Evolutionary conservation across 441 rosid species (phyloP), one percentile per base, ranked within the genome.

Genomic region (Dalechampia spathulata): DNA sequence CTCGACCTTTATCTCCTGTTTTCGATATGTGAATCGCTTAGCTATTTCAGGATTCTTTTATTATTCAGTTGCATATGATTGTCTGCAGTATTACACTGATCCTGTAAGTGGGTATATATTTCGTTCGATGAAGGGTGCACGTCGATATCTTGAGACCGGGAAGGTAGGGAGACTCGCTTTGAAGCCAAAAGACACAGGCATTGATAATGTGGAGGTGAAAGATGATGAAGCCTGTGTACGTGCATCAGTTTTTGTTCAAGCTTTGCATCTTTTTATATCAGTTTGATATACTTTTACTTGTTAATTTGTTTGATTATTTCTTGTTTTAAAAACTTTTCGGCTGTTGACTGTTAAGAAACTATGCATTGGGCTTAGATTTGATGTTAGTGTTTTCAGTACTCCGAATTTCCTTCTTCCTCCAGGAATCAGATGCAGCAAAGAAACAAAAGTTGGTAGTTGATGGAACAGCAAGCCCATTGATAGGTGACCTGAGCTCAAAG

Each of bases 91-190:
- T 59, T 91, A 87, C 82, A 79, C 70, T 45, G 95, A 86, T 73
- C 95, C 96, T 66, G 75, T 66, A 42, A 81, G 82, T 75, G 90
- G 78, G 63, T 86, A 75, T 74, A 67, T 76, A 57, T 86, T 91
- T 68, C 86, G 81, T 39, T 91, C 96, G 22, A 81, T 88, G 83
- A 91, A 64, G 76, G 89, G 74, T 42, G 95, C 86, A 15, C 72
- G 62, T 72, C 80, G 86, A 26, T 91, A 82, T 75, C 71, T 82
- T 66, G 75, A 77, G 54, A 87, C 89, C 34, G 96, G 93, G 4
- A 69, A 72, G 27, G 27, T 72, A 49, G 89, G 98, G 60, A 73
- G 54, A 65, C 72, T 72, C 65, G 91, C 93, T 0, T 69, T 71
- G 67, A 86, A 75, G 60, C 61, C 78, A 34, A 84, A 74, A 57